A percentile compares a stretch with the other conserved stretches of the same genome.
Evolutionary conservation across 768 basidiomycete genomes (phyloP).

Genomic region (Kwoniella mangroviensis): DNA sequence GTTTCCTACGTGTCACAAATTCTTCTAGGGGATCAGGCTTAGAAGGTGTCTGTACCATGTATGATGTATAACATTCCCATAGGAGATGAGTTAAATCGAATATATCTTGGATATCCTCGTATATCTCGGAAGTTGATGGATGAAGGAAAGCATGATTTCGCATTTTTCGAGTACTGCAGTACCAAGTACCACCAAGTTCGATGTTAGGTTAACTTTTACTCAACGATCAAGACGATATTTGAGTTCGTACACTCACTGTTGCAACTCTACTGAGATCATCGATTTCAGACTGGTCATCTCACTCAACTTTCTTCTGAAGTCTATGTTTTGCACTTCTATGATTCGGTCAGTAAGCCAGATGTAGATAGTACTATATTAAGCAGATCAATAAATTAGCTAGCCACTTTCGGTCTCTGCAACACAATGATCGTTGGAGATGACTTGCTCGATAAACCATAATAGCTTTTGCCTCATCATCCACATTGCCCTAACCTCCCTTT

Average conservation of each 20-base stretch:
- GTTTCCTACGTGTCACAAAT: conserved; percentile 7
- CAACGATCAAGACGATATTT: no score
- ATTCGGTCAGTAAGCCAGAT: conserved; percentile 37
- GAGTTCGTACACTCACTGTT: conserved; percentile 35
- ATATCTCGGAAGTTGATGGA: conserved; percentile 25
- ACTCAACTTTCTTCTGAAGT: conserved; percentile 26
- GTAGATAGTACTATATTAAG: conserved; percentile 25
- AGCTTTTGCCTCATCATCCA: conserved; percentile 22
- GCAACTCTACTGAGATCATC: conserved; percentile 43
- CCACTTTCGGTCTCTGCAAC: no score
- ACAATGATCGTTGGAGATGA: neutral
- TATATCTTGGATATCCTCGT: conserved; percentile 27
- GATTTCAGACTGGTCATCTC: conserved; percentile 30
- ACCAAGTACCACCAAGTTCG: no score
- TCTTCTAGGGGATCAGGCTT: neutral
- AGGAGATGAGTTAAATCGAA: conserved; percentile 26
- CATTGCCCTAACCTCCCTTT: conserved; percentile 5
- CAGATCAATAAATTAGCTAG: neutral
- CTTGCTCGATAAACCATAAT: conserved; percentile 36
- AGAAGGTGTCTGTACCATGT: neutral
- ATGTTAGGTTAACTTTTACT: neutral
- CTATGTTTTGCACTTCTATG: conserved; percentile 26
- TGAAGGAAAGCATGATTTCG: conserved; percentile 35
- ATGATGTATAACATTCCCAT: conserved; percentile 16
- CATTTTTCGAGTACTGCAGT: conserved; percentile 26